Evolutionary conservation across 192 early-diverging fungal genomes (phyloP), one percentile per base, ranked within the genome.

Genomic region (Backusella australiensis): DNA sequence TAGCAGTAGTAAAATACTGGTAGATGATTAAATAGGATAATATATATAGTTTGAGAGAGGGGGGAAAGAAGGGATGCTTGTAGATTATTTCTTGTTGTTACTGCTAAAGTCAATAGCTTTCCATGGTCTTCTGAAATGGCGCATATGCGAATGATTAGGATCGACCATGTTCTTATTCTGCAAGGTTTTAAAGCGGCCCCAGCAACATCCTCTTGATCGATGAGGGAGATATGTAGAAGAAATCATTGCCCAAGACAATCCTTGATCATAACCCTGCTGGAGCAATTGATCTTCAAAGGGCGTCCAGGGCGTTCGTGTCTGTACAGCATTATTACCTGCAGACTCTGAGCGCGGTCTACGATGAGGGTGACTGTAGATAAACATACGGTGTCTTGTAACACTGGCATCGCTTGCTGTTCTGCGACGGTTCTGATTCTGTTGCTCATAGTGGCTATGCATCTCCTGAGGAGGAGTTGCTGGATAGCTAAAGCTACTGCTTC

Each of bases 231-330:
- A 77, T n/a, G 59, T 77, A 21, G 76, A 71, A 42, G 76, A 77
- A 39, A 77, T 77, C 71, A 77, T 66, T n/a, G 76, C 71, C 76
- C 76, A 77, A 67, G 76, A 77, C n/a, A 77, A 32, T 49, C 76
- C 76, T 72, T 77, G 76, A 32, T 77, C 71, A 65, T 77, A 77
- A 23, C 76, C 76, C 72, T 77, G 69, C 26, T 71, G 76, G 17
- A 77, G 52, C 32, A 77, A 53, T 21, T 77, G 70, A 66, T 77
- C 76, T 72, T 77, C 76, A 36, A 72, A 71, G 15, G 76, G 71
- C 26, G 70, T 65, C 76, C 76, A 77, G 29, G 76, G 76, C 6
- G 71, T 65, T 77, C 76, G 53, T 35, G 76, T 77, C 39, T 77
- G 76, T 49, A 59, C 46, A 34, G 44, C 1, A 11, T 38, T 59